These are phyloP conservation scores for Aspergillus carbonarius DNA, from an alignment of 2,329 filamentous ascomycete species.

Conservation along the genomic window DNA sequence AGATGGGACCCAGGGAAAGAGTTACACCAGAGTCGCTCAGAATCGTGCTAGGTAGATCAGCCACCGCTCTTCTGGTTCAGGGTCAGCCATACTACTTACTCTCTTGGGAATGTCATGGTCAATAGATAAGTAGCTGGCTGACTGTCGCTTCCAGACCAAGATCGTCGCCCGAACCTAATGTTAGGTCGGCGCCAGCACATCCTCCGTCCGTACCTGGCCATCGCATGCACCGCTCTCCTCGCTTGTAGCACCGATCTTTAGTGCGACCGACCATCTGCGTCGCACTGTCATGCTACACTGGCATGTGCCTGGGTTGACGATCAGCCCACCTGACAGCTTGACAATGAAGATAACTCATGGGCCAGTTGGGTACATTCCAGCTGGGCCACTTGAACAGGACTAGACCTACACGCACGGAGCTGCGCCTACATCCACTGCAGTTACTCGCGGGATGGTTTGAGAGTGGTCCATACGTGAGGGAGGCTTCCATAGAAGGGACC, in stretches of 20 bases:
- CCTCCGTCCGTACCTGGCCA: not conserved
- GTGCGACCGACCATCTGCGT: constrained; percentile 1
- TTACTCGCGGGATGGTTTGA: not conserved
- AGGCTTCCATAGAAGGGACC: not conserved
- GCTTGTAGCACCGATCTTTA: not conserved
- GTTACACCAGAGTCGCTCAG: not conserved
- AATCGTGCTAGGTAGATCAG: not conserved
- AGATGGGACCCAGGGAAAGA: not conserved
- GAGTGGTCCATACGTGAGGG: not conserved
- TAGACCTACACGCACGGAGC: not conserved
- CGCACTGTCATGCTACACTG: constrained; percentile 5
- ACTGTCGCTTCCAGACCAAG: not conserved
- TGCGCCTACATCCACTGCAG: not conserved
- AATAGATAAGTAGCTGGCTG: not conserved
- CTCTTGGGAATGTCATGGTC: not conserved
- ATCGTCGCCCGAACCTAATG: not conserved
- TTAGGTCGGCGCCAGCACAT: constrained; percentile 1
- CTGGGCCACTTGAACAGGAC: not conserved
- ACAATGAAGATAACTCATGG: not conserved
- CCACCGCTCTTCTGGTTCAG: not conserved
- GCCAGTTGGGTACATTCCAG: not conserved
- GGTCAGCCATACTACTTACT: not conserved
- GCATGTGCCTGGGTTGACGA: not conserved
- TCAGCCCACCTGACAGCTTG: constrained; percentile 8
- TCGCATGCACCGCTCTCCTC: not conserved